These are phyloP conservation scores for Rubia tinctorum DNA, from an alignment of 305 asterid genomes.

Conservation along the genomic window DNA sequence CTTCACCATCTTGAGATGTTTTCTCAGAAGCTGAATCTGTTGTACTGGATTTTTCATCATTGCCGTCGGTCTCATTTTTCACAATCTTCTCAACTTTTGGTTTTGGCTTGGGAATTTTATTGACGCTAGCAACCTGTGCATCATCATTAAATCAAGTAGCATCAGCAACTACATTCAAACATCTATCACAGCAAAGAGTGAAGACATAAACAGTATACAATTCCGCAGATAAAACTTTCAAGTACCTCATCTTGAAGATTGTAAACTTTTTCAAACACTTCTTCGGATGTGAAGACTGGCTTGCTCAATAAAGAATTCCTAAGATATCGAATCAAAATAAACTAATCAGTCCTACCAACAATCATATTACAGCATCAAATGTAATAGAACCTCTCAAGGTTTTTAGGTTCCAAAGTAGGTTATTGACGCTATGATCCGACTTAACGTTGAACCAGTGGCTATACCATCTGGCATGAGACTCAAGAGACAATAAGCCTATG, in stretches of 20 bases:
- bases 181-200: background rate
- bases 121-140: constrained; percentile 61
- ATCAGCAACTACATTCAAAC: background rate
- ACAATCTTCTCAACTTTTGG: constrained; percentile 78
- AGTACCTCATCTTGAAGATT: constrained; percentile 88
- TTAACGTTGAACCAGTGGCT: background rate
- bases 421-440: background rate
- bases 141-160: constrained; percentile 9
- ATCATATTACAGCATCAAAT: background rate
- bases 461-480: background rate
- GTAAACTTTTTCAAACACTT: constrained; percentile 61
- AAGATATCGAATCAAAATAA: constrained; percentile 10
- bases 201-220: background rate
- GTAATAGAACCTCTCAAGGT: background rate
- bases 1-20: constrained; percentile 41
- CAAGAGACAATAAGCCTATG: background rate
- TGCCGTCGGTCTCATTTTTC: constrained; percentile 49
- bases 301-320: constrained; percentile 63
- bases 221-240: background rate
- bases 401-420: background rate
- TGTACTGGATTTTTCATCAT: constrained; percentile 39
- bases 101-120: constrained; percentile 92
- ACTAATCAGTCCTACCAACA: background rate
- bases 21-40: constrained; percentile 45
- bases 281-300: constrained; percentile 84